Base-by-base conservation (phyloP, 352 stramenopile species). In the Phytophthora vignae region DNA sequence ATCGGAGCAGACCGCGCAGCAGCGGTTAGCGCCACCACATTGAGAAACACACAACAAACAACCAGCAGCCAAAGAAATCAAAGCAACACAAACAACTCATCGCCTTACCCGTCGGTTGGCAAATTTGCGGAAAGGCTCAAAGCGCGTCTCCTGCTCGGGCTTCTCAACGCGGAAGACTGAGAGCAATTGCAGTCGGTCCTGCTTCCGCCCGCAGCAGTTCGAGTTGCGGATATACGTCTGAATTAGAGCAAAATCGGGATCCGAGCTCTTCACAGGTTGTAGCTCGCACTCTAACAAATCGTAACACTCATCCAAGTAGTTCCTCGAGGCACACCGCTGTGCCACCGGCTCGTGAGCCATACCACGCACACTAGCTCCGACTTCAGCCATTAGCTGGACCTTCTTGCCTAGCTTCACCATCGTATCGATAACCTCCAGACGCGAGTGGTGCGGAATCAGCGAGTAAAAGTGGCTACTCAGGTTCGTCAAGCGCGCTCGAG, bases 381-480 rank as follows among this genome's bases (percentile, higher is more conserved):
- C 71, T 60, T 83, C 79, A 71, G 79, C 75, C 74, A 93, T 85
- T 29, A 87, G 74, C 50, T 79, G 74, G 0, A 90, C 78, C 50
- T 88, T 90, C 42, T 88, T 84, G 36, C 74, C 81, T 40, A 93
- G 66, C 62, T 89, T 90, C 17, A 90, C 58, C 76, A 93, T 91
- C 25, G 83, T 88, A 71, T 93, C 85, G 49, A 93, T 90, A 7
- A 81, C 64, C 33, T 83, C 64, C 29, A 92, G 55, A 25, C 75
- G 68, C 55, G 82, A 74, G 48, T 84, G 76, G 40, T 90, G 82
- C 38, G 85, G 85, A 50, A 93, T 84, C 7, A 91, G 66, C 38
- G 85, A 88, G 73, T 88, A 93, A 40, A 91, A 93, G 29, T 83
- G 82, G 48, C 73, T 90, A 61, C 85, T 93, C 9, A 93, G 60